phyloP scores from a whole-genome alignment of 179 eudicot species.

The Actinidia polygama region DNA sequence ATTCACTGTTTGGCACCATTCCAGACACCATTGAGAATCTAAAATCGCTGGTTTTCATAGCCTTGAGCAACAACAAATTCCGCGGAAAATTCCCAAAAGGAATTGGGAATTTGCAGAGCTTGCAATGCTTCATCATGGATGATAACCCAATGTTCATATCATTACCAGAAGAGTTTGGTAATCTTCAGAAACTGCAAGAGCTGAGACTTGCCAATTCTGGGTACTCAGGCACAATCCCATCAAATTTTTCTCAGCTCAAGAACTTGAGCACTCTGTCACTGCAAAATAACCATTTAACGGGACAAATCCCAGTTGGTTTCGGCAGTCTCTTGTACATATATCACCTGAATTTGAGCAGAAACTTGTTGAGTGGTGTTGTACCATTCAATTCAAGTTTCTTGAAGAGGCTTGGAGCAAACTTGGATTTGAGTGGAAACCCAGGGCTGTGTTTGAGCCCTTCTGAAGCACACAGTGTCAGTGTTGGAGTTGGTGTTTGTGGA shows the following conservation, averaged over 20 bases:
- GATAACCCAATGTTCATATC: conserved; percentile 62
- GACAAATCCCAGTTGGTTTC: conserved; percentile 59
- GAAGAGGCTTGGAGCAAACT: conserved; percentile 60
- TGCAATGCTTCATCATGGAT: conserved; percentile 76
- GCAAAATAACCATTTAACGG: conserved; percentile 66
- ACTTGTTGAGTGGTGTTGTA: conserved; percentile 57
- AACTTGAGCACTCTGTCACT: conserved; percentile 67
- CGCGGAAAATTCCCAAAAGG: conserved; percentile 52
- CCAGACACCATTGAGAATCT: conserved; percentile 49
- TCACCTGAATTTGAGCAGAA: conserved; percentile 76
- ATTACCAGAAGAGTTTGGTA: conserved; percentile 51
- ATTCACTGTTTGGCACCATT: conserved; percentile 48
- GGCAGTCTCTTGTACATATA: conserved; percentile 52
- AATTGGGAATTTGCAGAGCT: conserved; percentile 36
- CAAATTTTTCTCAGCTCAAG: conserved; percentile 36
- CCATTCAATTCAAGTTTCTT: conserved; percentile 69
- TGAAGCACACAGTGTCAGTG: conserved; percentile 33
- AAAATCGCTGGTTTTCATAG: conserved; percentile 56
- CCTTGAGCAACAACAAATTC: conserved; percentile 61
- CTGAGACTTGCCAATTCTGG: conserved; percentile 72
- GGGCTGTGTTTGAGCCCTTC: conserved; percentile 68
- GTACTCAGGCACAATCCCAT: conserved; percentile 60
- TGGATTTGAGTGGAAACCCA: conserved; percentile 67
- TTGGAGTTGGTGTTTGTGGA: conserved; percentile 53
- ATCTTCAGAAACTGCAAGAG: conserved; percentile 58